phyloP scores from a whole-genome alignment of 129 eudicot genomes.

The Arctium lappa region DNA sequence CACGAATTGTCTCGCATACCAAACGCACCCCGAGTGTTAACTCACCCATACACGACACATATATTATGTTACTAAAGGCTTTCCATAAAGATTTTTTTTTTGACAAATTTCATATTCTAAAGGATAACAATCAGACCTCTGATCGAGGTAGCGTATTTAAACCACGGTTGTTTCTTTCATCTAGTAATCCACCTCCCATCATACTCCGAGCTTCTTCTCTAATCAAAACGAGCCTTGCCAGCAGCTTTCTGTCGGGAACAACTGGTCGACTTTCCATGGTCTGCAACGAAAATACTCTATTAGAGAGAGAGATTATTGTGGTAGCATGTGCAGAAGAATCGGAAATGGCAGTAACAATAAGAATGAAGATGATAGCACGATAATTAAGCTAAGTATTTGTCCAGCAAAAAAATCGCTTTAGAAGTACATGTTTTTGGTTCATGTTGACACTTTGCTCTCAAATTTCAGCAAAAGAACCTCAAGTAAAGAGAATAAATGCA shows the following conservation, averaged over 20 bases:
- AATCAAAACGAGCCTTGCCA: slow-evolving; percentile 92
- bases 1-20: background rate
- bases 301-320: background rate
- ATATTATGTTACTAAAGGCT: background rate
- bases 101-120: background rate
- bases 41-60: background rate
- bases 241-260: slow-evolving; percentile 88
- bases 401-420: too few relatives aligned
- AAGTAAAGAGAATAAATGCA: slow-evolving; percentile 1
- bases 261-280: slow-evolving; percentile 88
- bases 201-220: slow-evolving; percentile 98
- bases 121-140: slow-evolving; percentile 49
- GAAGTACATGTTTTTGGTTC: background rate
- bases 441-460: background rate
- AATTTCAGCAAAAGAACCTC: background rate
- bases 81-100: background rate
- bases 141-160: slow-evolving; percentile 83
- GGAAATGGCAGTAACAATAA: background rate
- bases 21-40: background rate
- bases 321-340: background rate
- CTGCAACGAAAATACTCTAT: slow-evolving; percentile 32
- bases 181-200: slow-evolving; percentile 99
- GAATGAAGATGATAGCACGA: background rate
- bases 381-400: background rate
- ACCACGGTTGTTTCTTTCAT: slow-evolving; percentile 95